Base-by-base conservation (phyloP, 2,329 filamentous ascomycete species). In the Colletotrichum australisinense region DNA sequence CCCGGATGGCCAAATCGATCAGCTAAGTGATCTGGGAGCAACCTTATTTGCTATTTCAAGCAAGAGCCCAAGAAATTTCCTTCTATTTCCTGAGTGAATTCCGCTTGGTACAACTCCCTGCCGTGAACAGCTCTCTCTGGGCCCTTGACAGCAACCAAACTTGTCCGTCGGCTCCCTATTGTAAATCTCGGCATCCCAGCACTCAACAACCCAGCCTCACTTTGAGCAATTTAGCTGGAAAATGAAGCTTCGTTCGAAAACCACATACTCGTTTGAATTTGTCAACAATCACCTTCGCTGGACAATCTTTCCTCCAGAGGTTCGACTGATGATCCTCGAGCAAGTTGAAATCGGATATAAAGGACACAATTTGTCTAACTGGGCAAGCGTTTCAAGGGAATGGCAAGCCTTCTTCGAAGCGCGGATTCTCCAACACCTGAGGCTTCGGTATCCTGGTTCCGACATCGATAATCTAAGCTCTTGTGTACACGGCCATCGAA, bases 401-500 rank as follows among this genome's bases (percentile, higher is more conserved):
- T 68, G 46, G 57, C 57, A 63, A 63, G 46, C 57, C 24, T 63
- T 63, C 57, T 68, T 68, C 19, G 46, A 68, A 46, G 22, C 57
- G 30, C 42, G 22, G 2, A 55, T 38, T 30, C 46, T 68, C 24
- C 42, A 63, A 19, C 14, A n/a, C 57, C 24, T 68, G 9, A 55
- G 42, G 46, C 57, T 68, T 55, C 46, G 53, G 42, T 56, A 28
- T 42, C 66, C 57, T 9, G 22, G 38, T 19, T 56, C 30, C 6
- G 46, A 63, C 4, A 42, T 68, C 2, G 57, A 68, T 6, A 14
- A 55, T 9, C 24, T 63, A 9, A 55, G 19, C 46, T 16, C 9
- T 9, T 28, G 5, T 55, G 30, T 68, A 9, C 12, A 55, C 57
- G 5, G 30, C 24, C 24, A 63, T 30, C 46, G 57, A 46, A 68